phyloP scores from a whole-genome alignment of 805 yeast genomes.

The Pichia insulana region DNA sequence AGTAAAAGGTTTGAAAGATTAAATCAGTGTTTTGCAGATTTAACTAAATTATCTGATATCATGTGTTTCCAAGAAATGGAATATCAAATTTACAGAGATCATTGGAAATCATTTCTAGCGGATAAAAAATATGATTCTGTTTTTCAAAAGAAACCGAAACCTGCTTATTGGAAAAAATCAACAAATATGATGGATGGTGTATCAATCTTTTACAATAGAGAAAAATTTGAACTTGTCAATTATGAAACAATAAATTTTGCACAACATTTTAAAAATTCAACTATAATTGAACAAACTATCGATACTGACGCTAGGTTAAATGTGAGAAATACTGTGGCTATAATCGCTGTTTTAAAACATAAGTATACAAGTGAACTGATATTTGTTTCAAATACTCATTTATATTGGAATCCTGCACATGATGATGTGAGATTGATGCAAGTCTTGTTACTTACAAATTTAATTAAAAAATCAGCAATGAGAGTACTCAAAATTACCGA shows the following conservation, averaged over 20 bases:
- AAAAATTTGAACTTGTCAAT: conserved; percentile 36
- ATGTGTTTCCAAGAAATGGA: conserved; percentile 43
- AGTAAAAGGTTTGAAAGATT: conserved; percentile 37
- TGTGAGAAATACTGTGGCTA: conserved; percentile 48
- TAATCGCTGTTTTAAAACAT: conserved; percentile 42
- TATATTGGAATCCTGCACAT: conserved; percentile 48
- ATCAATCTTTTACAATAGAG: conserved; percentile 41
- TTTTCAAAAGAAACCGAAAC: conserved; percentile 42
- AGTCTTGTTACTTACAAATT: conserved; percentile 35
- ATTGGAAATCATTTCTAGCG: conserved; percentile 19
- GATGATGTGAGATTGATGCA: conserved; percentile 49
- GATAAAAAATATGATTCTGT: conserved; percentile 35
- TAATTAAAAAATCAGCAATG: conserved; percentile 24
- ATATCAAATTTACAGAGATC: conserved; percentile 19
- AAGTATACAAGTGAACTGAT: conserved; percentile 30
- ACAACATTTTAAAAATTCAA: conserved; percentile 20
- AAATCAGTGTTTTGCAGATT: conserved; percentile 29
- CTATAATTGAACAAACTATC: conserved; percentile 25
- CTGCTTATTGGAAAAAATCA: conserved; percentile 43
- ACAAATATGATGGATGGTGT: conserved; percentile 51
- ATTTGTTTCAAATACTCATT: conserved; percentile 49
- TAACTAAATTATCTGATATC: conserved; percentile 35
- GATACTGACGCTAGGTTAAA: conserved; percentile 31
- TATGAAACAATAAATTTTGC: conserved; percentile 28
- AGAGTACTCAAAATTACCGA: conserved; percentile 12